phyloP scores from a whole-genome alignment of 257 asterid genomes.

The Solanum chilense region DNA sequence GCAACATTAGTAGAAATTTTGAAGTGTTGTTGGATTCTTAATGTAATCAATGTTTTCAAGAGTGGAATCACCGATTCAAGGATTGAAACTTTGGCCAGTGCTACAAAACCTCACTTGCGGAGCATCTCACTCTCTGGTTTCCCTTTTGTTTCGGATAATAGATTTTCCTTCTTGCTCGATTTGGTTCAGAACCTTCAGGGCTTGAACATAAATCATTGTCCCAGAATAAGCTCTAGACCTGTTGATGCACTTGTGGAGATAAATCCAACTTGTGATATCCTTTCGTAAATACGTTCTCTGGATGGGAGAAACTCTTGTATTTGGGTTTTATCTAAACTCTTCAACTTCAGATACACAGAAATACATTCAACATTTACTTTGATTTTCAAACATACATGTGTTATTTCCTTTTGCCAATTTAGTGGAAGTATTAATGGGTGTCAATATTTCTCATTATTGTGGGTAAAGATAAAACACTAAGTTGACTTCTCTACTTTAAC shows the following conservation, averaged over 20 bases:
- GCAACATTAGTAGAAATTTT: constrained; percentile 46
- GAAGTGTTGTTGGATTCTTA: constrained; percentile 33
- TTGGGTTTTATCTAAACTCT: no score
- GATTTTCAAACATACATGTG: no score
- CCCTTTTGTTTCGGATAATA: constrained; percentile 30
- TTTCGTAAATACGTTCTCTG: constrained; percentile 9
- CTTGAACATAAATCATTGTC: constrained; percentile 60
- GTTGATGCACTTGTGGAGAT: constrained; percentile 39
- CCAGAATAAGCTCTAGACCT: constrained; percentile 27
- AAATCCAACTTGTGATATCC: constrained; percentile 61
- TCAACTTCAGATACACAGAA: no score
- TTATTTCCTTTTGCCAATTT: no score
- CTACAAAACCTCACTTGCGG: constrained; percentile 38
- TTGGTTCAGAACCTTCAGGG: constrained; percentile 49
- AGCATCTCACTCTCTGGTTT: constrained; percentile 54
- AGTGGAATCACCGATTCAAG: constrained; percentile 51
- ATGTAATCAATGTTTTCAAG: constrained; percentile 53
- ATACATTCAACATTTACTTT: no score
- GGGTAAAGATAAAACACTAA: not conserved
- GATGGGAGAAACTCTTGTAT: no score
- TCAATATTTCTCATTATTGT: no score
- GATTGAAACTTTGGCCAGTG: constrained; percentile 39
- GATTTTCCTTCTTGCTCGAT: constrained; percentile 36
- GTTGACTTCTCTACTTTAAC: not conserved
- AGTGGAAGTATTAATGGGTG: no score